Base-by-base conservation (phyloP, 352 stramenopile species). In the Pythium phragmitis region DNA sequence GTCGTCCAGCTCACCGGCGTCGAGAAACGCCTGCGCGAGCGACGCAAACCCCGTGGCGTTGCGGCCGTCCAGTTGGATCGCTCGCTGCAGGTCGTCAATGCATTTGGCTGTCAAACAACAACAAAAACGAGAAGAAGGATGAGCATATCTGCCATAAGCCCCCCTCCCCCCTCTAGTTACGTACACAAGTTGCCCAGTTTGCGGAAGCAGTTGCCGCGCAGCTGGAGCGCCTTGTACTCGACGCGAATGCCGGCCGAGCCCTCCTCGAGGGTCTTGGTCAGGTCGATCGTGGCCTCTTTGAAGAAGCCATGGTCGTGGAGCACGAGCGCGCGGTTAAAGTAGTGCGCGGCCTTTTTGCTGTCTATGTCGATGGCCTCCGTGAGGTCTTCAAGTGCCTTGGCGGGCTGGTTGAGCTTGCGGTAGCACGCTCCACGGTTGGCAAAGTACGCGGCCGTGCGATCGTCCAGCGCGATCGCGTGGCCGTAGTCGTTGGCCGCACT, bases 321-420 rank as follows among this genome's bases (percentile, higher is more conserved):
- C 42, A 93, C 80, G 23, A 87, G 79, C 9, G 80, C 85, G 4
- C 85, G 79, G n/a, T 83, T 93, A 43, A 91, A 87, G 57, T 86
- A 91, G 60, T 93, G 85, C 3, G 73, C 73, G 1, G 72, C 85
- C 50, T 91, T 90, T 37, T 87, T 85, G 23, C 71, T 69, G 52
- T 93, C 85, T 52, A 90, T 76, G 52, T 91, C 85, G 41, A 90
- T 80, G 23, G 85, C 85, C 3, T 72, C 65, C 1, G 80, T 93
- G 28, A 93, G 72, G 23, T 93, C 82, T 43, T 89, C 77, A 7
- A 93, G 76, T 50, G 82, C 85, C 19, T 72, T 77, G 1, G 72
- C 57, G 0, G 79, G 75, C 33, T 82, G 68, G 12, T 81, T 82
- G 19, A 93, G 76, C 68, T 93, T 93, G 34, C 85, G 85, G 58